Evolutionary conservation across 2,329 filamentous ascomycete genomes (phyloP), one percentile per base, ranked within the genome.

Genomic region (Thermomyces lanuginosus): DNA sequence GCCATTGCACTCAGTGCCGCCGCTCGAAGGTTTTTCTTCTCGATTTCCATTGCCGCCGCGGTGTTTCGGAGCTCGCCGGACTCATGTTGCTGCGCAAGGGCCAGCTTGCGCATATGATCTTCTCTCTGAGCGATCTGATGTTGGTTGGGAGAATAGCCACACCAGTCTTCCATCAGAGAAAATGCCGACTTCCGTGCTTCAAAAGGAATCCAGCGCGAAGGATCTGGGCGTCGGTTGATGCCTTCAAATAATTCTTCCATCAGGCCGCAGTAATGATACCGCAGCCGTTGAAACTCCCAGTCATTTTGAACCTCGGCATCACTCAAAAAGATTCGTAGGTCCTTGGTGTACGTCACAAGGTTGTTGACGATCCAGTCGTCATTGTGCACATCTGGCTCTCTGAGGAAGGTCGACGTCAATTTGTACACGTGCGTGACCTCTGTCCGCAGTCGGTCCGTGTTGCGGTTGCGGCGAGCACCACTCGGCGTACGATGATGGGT

Each of bases 81-180:
- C 11, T 76, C 71, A 30, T 64, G 59, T 33, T 89, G 80, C 29
- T 82, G 76, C 27, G 86, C 73, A 18, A 92, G 73, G 38, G 89
- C 65, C 2, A 79, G 81, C 39, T 84, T 78, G 22, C 81, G 69
- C 76, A 93, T 91, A 18, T 70, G 77, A 35, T 92, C 78, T 51
- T 93, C 84, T 34, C 82, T 68, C 31, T 76, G 73, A 4, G 75
- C 70, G 21, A 92, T 79, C 37, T 91, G 79, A 8, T 60, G 64
- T 46, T 91, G 82, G 37, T 93, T 92, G 0, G 84, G 82, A 5
- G 84, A 92, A 49, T 91, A 93, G 2, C 89, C 89, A 48, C 89
- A 98, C 91, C 91, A 98, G 38, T 95, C 86, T 53, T 98, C 89
- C 84, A 98, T 95, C 24, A 98, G 59, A 1, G 84, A 76, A 46